These are phyloP conservation scores for Chaetomium cochliodes DNA, from an alignment of 495 filamentous ascomycete species.

Conservation along the genomic window DNA sequence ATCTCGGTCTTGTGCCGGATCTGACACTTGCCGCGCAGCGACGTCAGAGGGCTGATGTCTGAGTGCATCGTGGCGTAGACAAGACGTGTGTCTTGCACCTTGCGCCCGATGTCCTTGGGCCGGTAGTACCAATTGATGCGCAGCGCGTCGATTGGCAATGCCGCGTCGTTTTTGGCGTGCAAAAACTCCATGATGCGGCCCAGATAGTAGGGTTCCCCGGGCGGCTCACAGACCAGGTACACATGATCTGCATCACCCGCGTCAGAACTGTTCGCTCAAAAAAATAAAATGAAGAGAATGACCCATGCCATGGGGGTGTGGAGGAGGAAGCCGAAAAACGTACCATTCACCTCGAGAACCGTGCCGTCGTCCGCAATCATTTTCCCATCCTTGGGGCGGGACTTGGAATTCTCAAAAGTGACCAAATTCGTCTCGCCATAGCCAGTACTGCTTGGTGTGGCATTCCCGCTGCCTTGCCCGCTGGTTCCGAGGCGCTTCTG, in stretches of 20 bases:
- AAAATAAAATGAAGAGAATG: not conserved
- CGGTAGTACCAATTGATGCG: slow-evolving; percentile 98
- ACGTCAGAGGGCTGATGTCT: slow-evolving; percentile 87
- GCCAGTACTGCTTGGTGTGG: slow-evolving; percentile 29
- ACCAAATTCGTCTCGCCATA: slow-evolving; percentile 74
- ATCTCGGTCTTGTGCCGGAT: slow-evolving; percentile 88
- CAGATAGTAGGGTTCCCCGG: slow-evolving; percentile 96
- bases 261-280: slow-evolving; percentile 28
- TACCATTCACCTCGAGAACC: slow-evolving; percentile 79
- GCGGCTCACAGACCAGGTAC: slow-evolving; percentile 96
- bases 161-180: slow-evolving; percentile 69
- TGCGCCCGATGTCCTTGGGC: slow-evolving; percentile 90
- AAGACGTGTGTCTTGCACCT: slow-evolving; percentile 81
- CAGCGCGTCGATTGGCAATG: slow-evolving; percentile 76
- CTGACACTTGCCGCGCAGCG: slow-evolving; percentile 87
- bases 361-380: slow-evolving; percentile 90
- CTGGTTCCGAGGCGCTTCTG: slow-evolving; percentile 45
- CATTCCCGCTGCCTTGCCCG: slow-evolving; percentile 38
- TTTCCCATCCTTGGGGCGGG: slow-evolving; percentile 70
- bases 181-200: slow-evolving; percentile 98
- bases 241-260: slow-evolving; percentile 71
- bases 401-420: slow-evolving; percentile 70
- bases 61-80: slow-evolving; percentile 98
- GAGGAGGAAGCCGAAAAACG: slow-evolving; percentile 35
- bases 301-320: too few relatives aligned